Conservation (phyloP, 306 rosid species). For the Prunus campanulata region DNA sequence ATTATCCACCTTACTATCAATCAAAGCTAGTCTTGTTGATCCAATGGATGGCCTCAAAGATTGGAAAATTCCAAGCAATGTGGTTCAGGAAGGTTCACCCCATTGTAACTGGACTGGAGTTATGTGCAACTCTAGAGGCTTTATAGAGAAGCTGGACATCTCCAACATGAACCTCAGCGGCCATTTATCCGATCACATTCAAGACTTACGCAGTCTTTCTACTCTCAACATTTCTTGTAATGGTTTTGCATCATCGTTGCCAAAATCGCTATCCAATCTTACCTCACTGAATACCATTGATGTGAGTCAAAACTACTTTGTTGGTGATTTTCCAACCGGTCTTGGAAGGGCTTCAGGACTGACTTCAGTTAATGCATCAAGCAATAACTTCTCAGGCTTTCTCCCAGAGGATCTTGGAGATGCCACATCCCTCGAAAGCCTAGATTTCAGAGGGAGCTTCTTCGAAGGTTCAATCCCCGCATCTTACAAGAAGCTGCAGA, state of each 20-base stretch:
- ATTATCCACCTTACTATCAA: slow-evolving; percentile 45
- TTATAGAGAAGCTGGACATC: slow-evolving; percentile 65
- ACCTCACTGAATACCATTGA: slow-evolving; percentile 61
- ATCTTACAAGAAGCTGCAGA: slow-evolving; percentile 57
- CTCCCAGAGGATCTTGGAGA: slow-evolving; percentile 79
- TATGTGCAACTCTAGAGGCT: slow-evolving; percentile 58
- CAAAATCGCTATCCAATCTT: slow-evolving; percentile 53
- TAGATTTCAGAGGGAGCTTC: slow-evolving; percentile 87
- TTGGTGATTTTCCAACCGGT: slow-evolving; percentile 66
- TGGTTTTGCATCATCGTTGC: slow-evolving; percentile 51
- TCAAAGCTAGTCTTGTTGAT: slow-evolving; percentile 60
- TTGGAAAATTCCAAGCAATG: slow-evolving; percentile 48
- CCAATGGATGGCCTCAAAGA: slow-evolving; percentile 52
- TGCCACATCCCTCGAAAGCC: slow-evolving; percentile 59
- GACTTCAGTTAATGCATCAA: slow-evolving; percentile 63
- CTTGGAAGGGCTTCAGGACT: slow-evolving; percentile 56
- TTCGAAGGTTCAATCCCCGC: slow-evolving; percentile 68
- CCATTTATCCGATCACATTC: slow-evolving; percentile 49
- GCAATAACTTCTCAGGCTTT: slow-evolving; percentile 70
- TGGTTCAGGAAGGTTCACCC: slow-evolving; percentile 11
- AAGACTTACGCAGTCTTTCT: slow-evolving; percentile 48
- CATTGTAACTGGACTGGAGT: slow-evolving; percentile 84
- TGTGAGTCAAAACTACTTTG: slow-evolving; percentile 77
- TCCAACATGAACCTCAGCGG: slow-evolving; percentile 84
- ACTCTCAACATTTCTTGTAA: slow-evolving; percentile 61